A percentile compares a stretch with the other conserved stretches of the same genome.
Evolutionary conservation across 2,329 filamentous ascomycete genomes (phyloP).

Genomic region (Diaporthe vaccinii): DNA sequence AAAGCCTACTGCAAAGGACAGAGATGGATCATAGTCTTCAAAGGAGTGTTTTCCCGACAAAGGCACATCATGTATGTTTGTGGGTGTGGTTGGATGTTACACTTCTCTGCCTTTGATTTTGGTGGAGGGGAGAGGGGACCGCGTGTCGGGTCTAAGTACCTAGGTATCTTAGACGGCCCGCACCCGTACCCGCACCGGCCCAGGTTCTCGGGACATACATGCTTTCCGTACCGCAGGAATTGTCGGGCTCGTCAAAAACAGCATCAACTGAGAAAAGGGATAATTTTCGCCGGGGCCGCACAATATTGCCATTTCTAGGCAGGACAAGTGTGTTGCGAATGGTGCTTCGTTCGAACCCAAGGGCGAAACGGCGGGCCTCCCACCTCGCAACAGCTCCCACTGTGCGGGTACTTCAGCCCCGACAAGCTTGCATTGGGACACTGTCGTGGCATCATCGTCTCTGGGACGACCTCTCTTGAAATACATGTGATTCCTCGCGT

Average conservation of each 20-base stretch:
- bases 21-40: no score
- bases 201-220: no score
- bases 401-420: no score
- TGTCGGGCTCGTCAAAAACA: not conserved
- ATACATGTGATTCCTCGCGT: not conserved
- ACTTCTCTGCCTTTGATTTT: not conserved
- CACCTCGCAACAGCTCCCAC: not conserved
- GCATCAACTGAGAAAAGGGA: not conserved
- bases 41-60: not conserved
- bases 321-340: not conserved
- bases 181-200: no score
- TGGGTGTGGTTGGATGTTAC: not conserved
- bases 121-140: not conserved
- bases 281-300: not conserved
- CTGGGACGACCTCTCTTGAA: no score
- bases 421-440: no score
- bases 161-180: no score
- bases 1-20: not conserved
- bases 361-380: not conserved
- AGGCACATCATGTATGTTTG: no score
- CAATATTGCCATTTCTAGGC: not conserved
- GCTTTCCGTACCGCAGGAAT: no score
- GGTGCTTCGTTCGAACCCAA: not conserved
- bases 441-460: no score
- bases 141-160: no score